These are phyloP conservation scores for Brettanomyces naardenensis DNA, from an alignment of 805 yeast species.

Conservation along the genomic window DNA sequence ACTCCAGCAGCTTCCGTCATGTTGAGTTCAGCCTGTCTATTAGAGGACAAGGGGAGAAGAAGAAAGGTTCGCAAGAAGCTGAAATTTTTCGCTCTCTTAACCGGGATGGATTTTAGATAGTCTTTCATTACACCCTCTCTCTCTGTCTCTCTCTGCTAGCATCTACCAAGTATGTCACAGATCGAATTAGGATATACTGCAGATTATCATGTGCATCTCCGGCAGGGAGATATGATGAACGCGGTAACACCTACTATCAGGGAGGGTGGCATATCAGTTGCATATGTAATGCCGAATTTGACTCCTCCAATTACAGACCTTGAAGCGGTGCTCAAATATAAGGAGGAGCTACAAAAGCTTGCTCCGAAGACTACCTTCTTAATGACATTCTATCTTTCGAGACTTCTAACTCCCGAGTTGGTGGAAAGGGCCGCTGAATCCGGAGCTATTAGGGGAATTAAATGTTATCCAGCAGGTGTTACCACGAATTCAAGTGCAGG, in stretches of 20 bases:
- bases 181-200: slow-evolving; percentile 65
- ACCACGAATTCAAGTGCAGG: slow-evolving; percentile 95
- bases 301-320: slow-evolving; percentile 86
- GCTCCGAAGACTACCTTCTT: slow-evolving; percentile 81
- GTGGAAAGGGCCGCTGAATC: slow-evolving; percentile 67
- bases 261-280: slow-evolving; percentile 86
- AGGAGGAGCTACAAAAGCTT: slow-evolving; percentile 48
- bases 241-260: slow-evolving; percentile 83
- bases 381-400: slow-evolving; percentile 82
- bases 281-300: slow-evolving; percentile 93
- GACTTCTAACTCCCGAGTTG: slow-evolving; percentile 76
- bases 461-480: slow-evolving; percentile 98
- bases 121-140: no score
- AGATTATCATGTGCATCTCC: slow-evolving; percentile 93
- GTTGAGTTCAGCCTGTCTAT: no score
- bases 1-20: slow-evolving; percentile 17
- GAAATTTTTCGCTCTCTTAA: neutral
- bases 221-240: slow-evolving; percentile 92
- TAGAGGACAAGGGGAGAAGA: no score
- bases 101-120: neutral
- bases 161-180: slow-evolving; percentile 12
- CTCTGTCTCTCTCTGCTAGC: neutral
- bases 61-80: neutral
- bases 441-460: slow-evolving; percentile 76
- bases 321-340: slow-evolving; percentile 64